These are phyloP conservation scores for Leccinum subgranulosum DNA, from an alignment of 768 basidiomycete genomes.

Conservation along the genomic window DNA sequence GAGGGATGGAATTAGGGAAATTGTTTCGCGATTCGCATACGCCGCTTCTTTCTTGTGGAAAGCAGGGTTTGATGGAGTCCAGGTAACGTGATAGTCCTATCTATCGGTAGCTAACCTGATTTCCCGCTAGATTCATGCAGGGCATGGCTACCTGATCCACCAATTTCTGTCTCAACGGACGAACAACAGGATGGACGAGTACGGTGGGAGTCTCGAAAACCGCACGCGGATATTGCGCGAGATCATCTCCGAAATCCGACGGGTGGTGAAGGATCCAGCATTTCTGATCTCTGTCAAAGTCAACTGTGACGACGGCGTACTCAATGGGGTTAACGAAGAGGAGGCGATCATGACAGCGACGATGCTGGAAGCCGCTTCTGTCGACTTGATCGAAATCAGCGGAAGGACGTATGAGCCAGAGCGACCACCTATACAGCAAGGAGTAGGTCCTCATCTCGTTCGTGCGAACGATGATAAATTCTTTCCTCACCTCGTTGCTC, in stretches of 20 bases:
- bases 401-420: conserved; percentile 37
- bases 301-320: conserved; percentile 28
- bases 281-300: conserved; percentile 35
- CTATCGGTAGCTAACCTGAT: not conserved
- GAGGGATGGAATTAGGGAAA: conserved; percentile 46
- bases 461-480: not conserved
- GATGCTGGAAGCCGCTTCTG: conserved; percentile 31
- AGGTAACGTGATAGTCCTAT: conserved; percentile 28
- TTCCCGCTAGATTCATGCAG: conserved; percentile 37
- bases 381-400: conserved; percentile 42
- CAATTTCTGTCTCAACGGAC: conserved; percentile 44
- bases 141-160: conserved; percentile 44
- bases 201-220: conserved; percentile 54
- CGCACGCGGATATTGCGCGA: conserved; percentile 48
- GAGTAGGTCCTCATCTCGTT: conserved; percentile 8
- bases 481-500: not conserved
- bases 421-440: not conserved
- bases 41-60: conserved; percentile 51
- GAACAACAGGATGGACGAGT: conserved; percentile 53
- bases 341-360: conserved; percentile 31
- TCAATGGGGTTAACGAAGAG: conserved; percentile 30
- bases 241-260: conserved; percentile 42
- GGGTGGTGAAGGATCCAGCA: conserved; percentile 31
- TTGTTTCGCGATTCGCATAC: conserved; percentile 45
- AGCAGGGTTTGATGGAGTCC: conserved; percentile 70